Base-by-base conservation (phyloP, 2,329 filamentous ascomycete genomes). In the Aspergillus costaricaensis region DNA sequence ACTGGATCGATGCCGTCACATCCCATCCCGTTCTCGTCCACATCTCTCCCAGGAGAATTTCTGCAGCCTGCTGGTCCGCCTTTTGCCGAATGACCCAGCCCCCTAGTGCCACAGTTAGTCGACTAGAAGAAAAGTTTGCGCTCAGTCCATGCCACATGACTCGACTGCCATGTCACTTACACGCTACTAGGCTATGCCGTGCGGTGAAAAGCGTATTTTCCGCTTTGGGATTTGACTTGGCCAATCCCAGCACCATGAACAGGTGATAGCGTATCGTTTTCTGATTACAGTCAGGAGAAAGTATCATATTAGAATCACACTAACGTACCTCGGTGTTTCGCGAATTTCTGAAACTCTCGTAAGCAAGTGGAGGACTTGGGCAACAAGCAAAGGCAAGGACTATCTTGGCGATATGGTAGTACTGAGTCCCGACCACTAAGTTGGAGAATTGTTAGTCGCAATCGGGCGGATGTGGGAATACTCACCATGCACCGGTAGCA, bases 391-490 rank as follows among this genome's bases (percentile, higher is more conserved):
- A 56, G n/a, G 64, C 64, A 9, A 70, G 59, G 5, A 74, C 65
- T 27, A 74, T 70, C 51, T 72, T 73, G 14, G 73, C 70, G 23
- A 74, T 68, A 51, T 76, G 69, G 43, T 72, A 76, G 57, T 76
- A 76, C 57, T 76, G 73, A 7, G 75, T 48, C 9, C 74, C 73
- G 49, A 74, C 66, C n/a, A 75, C 74, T 72, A 36, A 36, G 4
- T 36, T 36, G 25, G 4, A 14, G 15, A 14, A 21, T 55, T 25
- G 7, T 19, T 25, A 7, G 25, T n/a, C 2, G 8, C 5, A 7
- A 27, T 9, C 32, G 9, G 1, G 19, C 41, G 2, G 55, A n/a
- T 30, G 2, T 2, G 14, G 3, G 21, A 8, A 3, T 15, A 44
- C 55, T 25, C 44, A 71, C 67, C 68, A 61, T 74, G 73, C 12